Conservation (phyloP, 2,329 filamentous ascomycete genomes). For the Mariannaea elegans region DNA sequence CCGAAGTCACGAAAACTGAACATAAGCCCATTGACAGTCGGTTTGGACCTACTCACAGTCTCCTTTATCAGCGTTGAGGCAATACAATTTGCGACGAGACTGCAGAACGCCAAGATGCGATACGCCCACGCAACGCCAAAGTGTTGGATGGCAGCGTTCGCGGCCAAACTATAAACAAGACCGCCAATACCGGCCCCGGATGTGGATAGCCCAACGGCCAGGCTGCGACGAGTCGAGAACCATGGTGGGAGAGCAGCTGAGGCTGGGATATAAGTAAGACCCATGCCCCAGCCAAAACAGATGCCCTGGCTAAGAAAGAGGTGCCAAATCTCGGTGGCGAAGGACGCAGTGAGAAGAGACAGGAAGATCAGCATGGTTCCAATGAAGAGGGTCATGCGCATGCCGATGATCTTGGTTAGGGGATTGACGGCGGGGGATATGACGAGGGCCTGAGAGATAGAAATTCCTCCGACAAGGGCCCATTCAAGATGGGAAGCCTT, state of each 20-base stretch:
- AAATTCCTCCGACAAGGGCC: slow-evolving; percentile 70
- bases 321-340: slow-evolving; percentile 73
- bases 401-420: slow-evolving; percentile 66
- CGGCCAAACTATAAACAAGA: slow-evolving; percentile 7
- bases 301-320: slow-evolving; percentile 76
- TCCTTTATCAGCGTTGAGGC: slow-evolving; percentile 5
- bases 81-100: not conserved
- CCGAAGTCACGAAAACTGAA: slow-evolving; percentile 9
- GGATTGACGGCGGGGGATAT: slow-evolving; percentile 72
- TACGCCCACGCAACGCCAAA: slow-evolving; percentile 16
- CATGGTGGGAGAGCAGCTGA: slow-evolving; percentile 73
- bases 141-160: not conserved
- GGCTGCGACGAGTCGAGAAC: slow-evolving; percentile 60
- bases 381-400: slow-evolving; percentile 66
- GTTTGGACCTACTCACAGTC: not conserved
- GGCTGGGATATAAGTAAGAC: slow-evolving; percentile 72
- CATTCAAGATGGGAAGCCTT: slow-evolving; percentile 69
- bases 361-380: slow-evolving; percentile 69
- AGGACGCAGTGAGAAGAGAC: slow-evolving; percentile 73
- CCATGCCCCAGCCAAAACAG: slow-evolving; percentile 76
- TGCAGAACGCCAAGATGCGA: slow-evolving; percentile 14
- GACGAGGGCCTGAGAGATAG: slow-evolving; percentile 59
- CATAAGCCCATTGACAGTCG: not conserved
- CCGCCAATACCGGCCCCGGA: slow-evolving; percentile 17
- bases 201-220: slow-evolving; percentile 11